Base-by-base conservation (phyloP, 768 basidiomycete genomes). In the Chalciporus piperatus region DNA sequence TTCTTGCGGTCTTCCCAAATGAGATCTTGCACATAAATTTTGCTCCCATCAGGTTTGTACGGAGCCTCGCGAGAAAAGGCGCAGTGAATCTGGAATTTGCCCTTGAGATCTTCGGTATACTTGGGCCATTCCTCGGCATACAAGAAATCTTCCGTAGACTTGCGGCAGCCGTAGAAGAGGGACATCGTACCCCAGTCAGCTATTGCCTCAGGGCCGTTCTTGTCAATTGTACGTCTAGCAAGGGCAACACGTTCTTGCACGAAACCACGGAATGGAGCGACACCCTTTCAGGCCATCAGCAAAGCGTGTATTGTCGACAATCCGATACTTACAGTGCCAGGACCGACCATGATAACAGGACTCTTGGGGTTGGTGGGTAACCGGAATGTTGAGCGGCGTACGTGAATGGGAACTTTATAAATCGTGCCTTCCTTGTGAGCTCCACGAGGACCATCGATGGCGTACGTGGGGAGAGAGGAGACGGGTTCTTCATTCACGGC, bases 211-310 rank as follows among this genome's bases (percentile, higher is more conserved):
- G 86, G 81, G 8, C 96, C 96, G 62, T 95, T 95, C 81, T 98
- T 98, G 62, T 95, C 95, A 49, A 94, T 79, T 0, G 94, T 90
- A 54, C 93, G 92, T 55, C 91, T 89, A 12, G 95, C 97, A 28
- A 98, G 85, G 10, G 94, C 94, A 39, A 99, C 87, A 59, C 97
- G 92, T 69, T 99, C 97, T 72, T 99, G 97, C 9, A 98, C 82
- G 71, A 99, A 99, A 2, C 96, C 97, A 55, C 97, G 90, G 91
- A 99, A 99, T 9, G 97, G 97, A 41, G 97, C 97, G 50, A 99
- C 94, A 76, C 97, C 97, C 93, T 96, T 51, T 56, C 37, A 55
- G 39, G 19, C 43, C 37, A 41, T 59, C 58, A 55, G 41, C 41
- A 54, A 44, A 48, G 10, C 13, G 38, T 2, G 28, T 8, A 20